A percentile compares a stretch with the other conserved stretches of the same genome.
phyloP scores from a whole-genome alignment of 768 basidiomycete species.

The Serendipita sp. region DNA sequence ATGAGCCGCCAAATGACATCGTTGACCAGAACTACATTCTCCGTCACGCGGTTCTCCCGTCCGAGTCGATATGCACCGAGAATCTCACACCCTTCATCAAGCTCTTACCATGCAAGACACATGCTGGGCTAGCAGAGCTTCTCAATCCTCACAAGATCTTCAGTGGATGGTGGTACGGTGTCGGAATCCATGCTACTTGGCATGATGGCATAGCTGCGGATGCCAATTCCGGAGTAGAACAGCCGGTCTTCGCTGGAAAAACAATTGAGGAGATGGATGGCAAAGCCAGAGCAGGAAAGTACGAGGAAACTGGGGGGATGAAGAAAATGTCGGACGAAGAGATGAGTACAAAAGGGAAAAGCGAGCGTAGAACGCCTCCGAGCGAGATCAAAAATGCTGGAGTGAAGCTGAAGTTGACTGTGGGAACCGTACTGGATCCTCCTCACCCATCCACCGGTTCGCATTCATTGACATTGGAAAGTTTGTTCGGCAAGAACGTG shows the following conservation, averaged over 20 bases:
- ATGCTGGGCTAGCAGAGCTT: slow-evolving; percentile 66
- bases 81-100: slow-evolving; percentile 94
- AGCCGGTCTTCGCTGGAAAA: slow-evolving; percentile 2
- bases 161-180: slow-evolving; percentile 83
- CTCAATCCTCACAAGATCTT: slow-evolving; percentile 77
- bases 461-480: not conserved
- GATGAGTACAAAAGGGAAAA: too few species aligned
- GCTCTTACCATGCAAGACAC: slow-evolving; percentile 80
- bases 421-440: slow-evolving; percentile 69
- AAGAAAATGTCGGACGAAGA: too few species aligned
- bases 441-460: slow-evolving; percentile 21
- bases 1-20: not conserved
- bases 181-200: slow-evolving; percentile 64
- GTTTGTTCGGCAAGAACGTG: not conserved
- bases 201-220: slow-evolving; percentile 25
- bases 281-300: not conserved
- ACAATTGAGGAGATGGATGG: not conserved
- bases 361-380: not conserved
- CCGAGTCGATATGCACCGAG: slow-evolving; percentile 90
- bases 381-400: slow-evolving; percentile 12
- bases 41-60: slow-evolving; percentile 62
- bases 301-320: not conserved
- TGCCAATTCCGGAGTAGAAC: not conserved
- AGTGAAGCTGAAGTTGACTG: slow-evolving; percentile 47
- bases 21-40: slow-evolving; percentile 19